phyloP scores from a whole-genome alignment of 352 stramenopile species.

The Phytophthora kernoviae region DNA sequence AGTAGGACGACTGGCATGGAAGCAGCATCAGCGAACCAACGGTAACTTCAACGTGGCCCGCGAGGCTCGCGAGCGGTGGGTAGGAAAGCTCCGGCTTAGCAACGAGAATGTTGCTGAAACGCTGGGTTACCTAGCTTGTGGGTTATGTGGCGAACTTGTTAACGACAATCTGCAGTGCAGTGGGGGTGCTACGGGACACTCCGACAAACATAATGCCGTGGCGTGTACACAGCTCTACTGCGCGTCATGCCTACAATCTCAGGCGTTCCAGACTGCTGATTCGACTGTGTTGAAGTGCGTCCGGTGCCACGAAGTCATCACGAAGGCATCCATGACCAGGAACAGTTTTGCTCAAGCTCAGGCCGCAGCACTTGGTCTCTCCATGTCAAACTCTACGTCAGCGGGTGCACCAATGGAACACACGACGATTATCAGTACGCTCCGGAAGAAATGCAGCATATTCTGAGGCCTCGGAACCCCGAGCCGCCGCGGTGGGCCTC shows the following conservation, averaged over 20 bases:
- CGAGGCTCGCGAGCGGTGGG: conserved; percentile 49
- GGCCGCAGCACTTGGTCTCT: conserved; percentile 53
- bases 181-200: conserved; percentile 8
- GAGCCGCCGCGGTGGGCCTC: conserved; percentile 47
- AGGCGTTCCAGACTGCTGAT: conserved; percentile 24
- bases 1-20: conserved; percentile 44
- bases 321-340: conserved; percentile 47
- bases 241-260: conserved; percentile 51
- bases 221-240: conserved; percentile 78
- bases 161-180: conserved; percentile 79
- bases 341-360: conserved; percentile 76
- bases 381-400: conserved; percentile 27
- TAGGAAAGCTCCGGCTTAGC: conserved; percentile 41
- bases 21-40: conserved; percentile 38
- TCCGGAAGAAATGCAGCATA: conserved; percentile 53
- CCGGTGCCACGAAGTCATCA: conserved; percentile 53
- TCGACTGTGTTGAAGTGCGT: conserved; percentile 49
- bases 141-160: conserved; percentile 75
- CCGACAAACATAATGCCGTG: conserved; percentile 23
- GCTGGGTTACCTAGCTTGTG: conserved; percentile 61
- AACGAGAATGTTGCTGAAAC: conserved; percentile 55
- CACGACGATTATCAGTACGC: conserved; percentile 26
- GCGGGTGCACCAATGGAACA: conserved; percentile 1
- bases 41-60: conserved; percentile 20
- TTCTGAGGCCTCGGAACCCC: conserved; percentile 43